Evolutionary conservation across 441 rosid species (phyloP).

Genomic region (Adansonia madagascariensis): DNA sequence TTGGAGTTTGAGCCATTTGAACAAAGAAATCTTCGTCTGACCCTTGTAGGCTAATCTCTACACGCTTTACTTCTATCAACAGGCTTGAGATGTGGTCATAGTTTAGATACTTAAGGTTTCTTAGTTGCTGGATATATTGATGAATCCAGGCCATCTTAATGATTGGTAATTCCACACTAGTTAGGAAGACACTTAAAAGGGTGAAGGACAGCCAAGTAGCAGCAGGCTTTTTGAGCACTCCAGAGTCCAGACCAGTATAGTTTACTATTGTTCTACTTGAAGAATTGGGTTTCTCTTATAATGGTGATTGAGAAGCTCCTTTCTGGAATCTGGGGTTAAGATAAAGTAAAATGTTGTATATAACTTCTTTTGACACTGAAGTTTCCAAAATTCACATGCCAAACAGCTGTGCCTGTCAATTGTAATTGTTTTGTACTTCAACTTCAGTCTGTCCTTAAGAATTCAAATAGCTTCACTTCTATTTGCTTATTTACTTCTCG

Average conservation of each 20-base stretch:
- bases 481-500: not conserved
- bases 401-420: not conserved
- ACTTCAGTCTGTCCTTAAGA: too few relatives aligned
- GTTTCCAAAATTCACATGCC: not conserved
- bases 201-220: not conserved
- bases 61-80: not conserved
- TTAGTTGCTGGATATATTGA: not conserved
- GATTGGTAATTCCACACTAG: not conserved
- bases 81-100: slow-evolving; percentile 5
- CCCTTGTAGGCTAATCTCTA: not conserved
- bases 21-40: not conserved
- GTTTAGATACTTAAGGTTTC: not conserved
- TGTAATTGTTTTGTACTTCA: not conserved
- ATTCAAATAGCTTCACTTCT: not conserved
- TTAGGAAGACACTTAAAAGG: not conserved
- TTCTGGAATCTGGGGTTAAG: not conserved
- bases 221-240: not conserved
- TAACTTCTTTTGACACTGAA: not conserved
- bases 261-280: not conserved
- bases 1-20: not conserved
- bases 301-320: not conserved
- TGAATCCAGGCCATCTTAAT: not conserved
- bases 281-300: not conserved
- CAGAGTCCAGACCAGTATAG: not conserved
- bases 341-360: not conserved